These are phyloP conservation scores for Pharus latifolius DNA, from an alignment of 176 grass and related monocot genomes.

Conservation along the genomic window DNA sequence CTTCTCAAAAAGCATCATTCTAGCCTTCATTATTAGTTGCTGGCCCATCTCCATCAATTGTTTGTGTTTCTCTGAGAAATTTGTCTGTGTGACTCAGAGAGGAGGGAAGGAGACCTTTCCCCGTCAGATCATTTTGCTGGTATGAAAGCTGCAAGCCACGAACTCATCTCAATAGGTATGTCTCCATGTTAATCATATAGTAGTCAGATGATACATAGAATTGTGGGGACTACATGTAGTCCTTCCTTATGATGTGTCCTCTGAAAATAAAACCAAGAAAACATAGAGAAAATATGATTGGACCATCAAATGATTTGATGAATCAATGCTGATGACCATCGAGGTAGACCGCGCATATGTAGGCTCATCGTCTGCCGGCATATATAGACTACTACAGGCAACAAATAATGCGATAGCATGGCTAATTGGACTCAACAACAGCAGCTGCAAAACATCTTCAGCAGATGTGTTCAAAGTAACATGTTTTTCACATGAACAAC, in stretches of 20 bases:
- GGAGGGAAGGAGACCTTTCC: too few species aligned
- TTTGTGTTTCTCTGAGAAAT: too few species aligned
- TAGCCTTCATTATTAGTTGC: too few species aligned
- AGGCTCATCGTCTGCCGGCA: slow-evolving; percentile 10
- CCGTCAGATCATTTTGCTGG: too few species aligned
- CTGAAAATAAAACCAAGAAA: not conserved
- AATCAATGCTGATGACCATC: not conserved
- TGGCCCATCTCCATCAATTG: too few species aligned
- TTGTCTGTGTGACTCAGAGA: too few species aligned
- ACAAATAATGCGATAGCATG: not conserved
- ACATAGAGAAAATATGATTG: not conserved
- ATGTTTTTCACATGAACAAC: not conserved
- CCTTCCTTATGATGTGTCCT: slow-evolving; percentile 21
- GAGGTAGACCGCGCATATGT: not conserved
- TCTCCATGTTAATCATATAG: too few species aligned
- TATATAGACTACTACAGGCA: not conserved
- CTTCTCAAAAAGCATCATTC: too few species aligned
- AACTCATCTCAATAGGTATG: too few species aligned
- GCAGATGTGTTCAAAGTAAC: not conserved
- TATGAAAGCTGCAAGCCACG: too few species aligned
- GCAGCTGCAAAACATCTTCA: not conserved
- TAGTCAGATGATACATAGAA: not conserved
- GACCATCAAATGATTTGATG: slow-evolving; percentile 22
- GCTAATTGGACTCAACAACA: not conserved
- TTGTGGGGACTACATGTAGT: not conserved